These are phyloP conservation scores for Mycena galopus DNA, from an alignment of 768 basidiomycete genomes.

Conservation along the genomic window DNA sequence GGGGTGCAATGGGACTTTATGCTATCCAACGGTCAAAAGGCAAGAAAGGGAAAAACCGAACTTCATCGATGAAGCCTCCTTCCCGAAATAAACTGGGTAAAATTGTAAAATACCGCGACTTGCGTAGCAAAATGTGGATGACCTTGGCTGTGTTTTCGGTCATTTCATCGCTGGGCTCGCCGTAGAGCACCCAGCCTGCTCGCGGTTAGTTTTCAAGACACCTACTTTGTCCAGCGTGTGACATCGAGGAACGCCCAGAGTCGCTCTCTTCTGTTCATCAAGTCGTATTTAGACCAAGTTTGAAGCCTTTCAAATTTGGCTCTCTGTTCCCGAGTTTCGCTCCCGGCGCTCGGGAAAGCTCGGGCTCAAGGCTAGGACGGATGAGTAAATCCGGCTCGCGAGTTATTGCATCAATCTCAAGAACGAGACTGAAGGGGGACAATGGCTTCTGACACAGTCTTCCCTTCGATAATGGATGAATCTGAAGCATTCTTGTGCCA, in stretches of 20 bases:
- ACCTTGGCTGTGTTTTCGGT: slow-evolving; percentile 39
- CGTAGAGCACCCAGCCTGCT: slow-evolving; percentile 66
- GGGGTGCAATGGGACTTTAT: slow-evolving; percentile 68
- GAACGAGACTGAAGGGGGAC: slow-evolving; percentile 56
- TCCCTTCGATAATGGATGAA: neutral
- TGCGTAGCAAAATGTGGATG: slow-evolving; percentile 22
- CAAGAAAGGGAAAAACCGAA: slow-evolving; percentile 34
- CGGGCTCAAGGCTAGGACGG: too few species aligned
- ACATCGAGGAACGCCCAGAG: too few species aligned
- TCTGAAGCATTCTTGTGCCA: slow-evolving; percentile 1
- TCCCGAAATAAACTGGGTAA: slow-evolving; percentile 11
- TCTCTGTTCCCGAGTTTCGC: too few species aligned
- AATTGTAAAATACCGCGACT: neutral
- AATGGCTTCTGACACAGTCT: slow-evolving; percentile 57
- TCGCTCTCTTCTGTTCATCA: too few species aligned
- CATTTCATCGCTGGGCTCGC: slow-evolving; percentile 58
- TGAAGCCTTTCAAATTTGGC: too few species aligned
- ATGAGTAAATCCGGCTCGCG: slow-evolving; percentile 15
- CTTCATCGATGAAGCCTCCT: slow-evolving; percentile 33
- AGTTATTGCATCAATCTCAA: slow-evolving; percentile 58
- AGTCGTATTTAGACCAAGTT: too few species aligned
- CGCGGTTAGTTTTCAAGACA: slow-evolving; percentile 55
- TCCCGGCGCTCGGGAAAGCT: too few species aligned
- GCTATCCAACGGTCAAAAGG: slow-evolving; percentile 1
- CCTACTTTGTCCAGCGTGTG: slow-evolving; percentile 63